These are phyloP conservation scores for Pichia cephalocereana DNA, from an alignment of 805 yeast species.

Conservation along the genomic window DNA sequence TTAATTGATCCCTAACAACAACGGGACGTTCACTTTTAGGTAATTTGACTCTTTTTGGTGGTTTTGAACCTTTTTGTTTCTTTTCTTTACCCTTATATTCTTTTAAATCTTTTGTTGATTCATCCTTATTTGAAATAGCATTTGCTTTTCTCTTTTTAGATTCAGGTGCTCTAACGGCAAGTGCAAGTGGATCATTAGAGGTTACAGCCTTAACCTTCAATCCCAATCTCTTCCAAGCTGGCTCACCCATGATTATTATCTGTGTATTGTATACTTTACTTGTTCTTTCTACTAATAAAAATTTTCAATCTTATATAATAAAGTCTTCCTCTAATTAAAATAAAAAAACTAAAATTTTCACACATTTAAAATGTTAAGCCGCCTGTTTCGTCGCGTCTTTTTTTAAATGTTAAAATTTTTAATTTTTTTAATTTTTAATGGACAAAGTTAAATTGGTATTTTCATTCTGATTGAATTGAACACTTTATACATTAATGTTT, in stretches of 20 bases:
- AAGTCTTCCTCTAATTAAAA: too few relatives aligned
- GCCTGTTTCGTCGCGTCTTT: too few relatives aligned
- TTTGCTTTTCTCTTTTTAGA: conserved; percentile 25
- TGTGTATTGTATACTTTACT: not conserved
- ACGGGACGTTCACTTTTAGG: conserved; percentile 68
- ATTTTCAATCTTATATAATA: too few relatives aligned
- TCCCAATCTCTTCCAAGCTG: conserved; percentile 82
- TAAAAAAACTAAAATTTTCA: too few relatives aligned
- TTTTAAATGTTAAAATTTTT: too few relatives aligned
- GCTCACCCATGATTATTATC: conserved; percentile 25
- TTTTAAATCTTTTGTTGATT: conserved; percentile 24
- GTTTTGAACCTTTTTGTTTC: conserved; percentile 31
- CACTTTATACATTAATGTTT: too few relatives aligned
- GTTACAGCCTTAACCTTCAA: conserved; percentile 45
- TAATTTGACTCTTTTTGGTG: conserved; percentile 60
- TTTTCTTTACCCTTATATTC: conserved; percentile 25
- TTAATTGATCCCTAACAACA: conserved; percentile 59
- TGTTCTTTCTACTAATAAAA: too few relatives aligned
- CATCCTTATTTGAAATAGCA: not conserved
- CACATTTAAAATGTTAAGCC: too few relatives aligned
- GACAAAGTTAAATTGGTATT: too few relatives aligned
- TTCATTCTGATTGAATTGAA: too few relatives aligned
- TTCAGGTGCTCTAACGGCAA: conserved; percentile 26
- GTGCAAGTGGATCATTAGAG: conserved; percentile 36
- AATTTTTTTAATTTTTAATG: too few relatives aligned